phyloP scores from a whole-genome alignment of 78 protist genomes.

The Pelomyxa schiedti region DNA sequence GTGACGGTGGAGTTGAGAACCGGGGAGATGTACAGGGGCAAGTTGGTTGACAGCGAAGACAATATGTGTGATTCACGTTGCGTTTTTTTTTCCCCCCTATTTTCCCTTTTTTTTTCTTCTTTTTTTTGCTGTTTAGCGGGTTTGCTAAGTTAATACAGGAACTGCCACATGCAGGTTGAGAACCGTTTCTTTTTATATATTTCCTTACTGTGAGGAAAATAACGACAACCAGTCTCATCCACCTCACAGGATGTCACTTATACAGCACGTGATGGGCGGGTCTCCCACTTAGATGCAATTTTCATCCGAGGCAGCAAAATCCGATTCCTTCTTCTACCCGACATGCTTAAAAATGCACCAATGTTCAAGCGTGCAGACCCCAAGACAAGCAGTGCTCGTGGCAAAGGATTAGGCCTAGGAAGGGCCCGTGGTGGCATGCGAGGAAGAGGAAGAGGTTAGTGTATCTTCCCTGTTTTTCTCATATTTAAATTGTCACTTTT shows the following conservation, averaged over 20 bases:
- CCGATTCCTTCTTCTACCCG: conserved; percentile 86
- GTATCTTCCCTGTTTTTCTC: no score
- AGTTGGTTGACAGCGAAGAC: conserved; percentile 82
- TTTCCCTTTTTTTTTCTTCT: no score
- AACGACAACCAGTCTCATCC: no score
- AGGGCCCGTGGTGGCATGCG: not conserved
- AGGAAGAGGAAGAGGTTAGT: no score
- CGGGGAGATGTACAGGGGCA: conserved; percentile 82
- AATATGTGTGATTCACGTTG: no score
- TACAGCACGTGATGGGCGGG: conserved; percentile 52
- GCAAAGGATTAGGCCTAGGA: conserved; percentile 37
- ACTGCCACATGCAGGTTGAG: conserved; percentile 63
- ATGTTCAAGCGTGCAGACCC: conserved; percentile 77
- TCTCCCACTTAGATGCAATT: conserved; percentile 39
- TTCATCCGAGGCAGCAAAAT: conserved; percentile 85
- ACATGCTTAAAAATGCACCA: conserved; percentile 90
- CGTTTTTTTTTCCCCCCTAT: no score
- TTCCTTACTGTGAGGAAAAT: no score
- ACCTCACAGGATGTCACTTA: conserved; percentile 58
- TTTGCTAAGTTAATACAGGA: no score
- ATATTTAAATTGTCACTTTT: no score
- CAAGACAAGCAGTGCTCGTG: conserved; percentile 5
- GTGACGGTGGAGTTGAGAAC: conserved; percentile 79
- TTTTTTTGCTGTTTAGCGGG: no score
- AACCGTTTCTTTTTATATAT: no score